A percentile compares a stretch with the other conserved stretches of the same genome.
These are phyloP conservation scores for Gossypium schwendimanii DNA, from an alignment of 441 rosid genomes.

Conservation along the genomic window DNA sequence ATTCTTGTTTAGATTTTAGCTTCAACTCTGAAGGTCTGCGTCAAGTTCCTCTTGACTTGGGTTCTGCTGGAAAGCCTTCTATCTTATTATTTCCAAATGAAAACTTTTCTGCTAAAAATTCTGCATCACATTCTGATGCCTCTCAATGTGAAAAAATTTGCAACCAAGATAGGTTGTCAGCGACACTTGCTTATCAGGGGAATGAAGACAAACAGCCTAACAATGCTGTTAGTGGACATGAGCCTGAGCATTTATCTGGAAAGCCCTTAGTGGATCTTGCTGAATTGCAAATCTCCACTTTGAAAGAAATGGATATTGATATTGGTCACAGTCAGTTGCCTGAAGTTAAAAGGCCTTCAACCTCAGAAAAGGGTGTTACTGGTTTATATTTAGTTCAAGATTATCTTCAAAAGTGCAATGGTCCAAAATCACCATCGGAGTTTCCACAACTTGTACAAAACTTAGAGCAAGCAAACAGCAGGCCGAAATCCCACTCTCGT, in stretches of 20 bases:
- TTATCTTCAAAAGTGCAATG: conserved; percentile 52
- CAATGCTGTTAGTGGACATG: conserved; percentile 26
- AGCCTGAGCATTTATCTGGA: conserved; percentile 24
- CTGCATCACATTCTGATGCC: conserved; percentile 28
- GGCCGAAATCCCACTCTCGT: conserved; percentile 28
- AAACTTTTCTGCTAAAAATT: conserved; percentile 20
- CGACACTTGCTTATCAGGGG: conserved; percentile 23
- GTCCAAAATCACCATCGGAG: conserved; percentile 30
- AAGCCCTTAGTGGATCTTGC: conserved; percentile 25
- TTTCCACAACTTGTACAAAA: conserved; percentile 30
- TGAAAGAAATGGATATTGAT: conserved; percentile 40
- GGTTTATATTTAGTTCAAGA: conserved; percentile 32
- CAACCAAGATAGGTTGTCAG: conserved; percentile 33
- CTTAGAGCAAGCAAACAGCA: conserved; percentile 30
- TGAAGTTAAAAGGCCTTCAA: conserved; percentile 28
- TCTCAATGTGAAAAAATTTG: conserved; percentile 22
- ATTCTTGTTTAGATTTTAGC: conserved; percentile 31
- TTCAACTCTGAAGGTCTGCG: conserved; percentile 29
- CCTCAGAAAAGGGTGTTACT: conserved; percentile 29
- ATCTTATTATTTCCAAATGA: conserved; percentile 25
- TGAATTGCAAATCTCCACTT: conserved; percentile 31
- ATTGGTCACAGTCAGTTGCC: conserved; percentile 20
- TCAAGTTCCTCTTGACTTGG: conserved; percentile 32
- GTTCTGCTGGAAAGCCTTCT: conserved; percentile 28
- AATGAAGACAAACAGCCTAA: conserved; percentile 24